phyloP scores from a whole-genome alignment of 2,329 filamentous ascomycete species.

The Microdochium trichocladiopsis region DNA sequence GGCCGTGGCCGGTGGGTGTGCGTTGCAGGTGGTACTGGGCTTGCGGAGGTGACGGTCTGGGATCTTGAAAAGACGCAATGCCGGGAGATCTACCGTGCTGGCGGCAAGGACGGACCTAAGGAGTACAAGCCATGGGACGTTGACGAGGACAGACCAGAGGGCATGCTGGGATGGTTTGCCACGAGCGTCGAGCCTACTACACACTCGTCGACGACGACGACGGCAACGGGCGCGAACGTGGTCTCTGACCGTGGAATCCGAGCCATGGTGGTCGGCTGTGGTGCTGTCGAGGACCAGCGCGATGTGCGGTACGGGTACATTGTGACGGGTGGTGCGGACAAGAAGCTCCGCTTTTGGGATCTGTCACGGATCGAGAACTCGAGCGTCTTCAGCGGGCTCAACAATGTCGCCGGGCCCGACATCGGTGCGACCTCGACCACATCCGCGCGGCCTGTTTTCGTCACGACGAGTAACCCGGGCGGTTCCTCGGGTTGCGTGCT shows the following conservation, averaged over 20 bases:
- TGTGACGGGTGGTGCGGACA: conserved; percentile 81
- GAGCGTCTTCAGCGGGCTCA: conserved; percentile 69
- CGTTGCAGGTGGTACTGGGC: conserved; percentile 78
- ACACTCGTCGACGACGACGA: conserved; percentile 29
- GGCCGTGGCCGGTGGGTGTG: conserved; percentile 80
- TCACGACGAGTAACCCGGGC: conserved; percentile 41
- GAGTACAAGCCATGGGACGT: conserved; percentile 81
- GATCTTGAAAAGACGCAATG: conserved; percentile 87
- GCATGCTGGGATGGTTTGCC: conserved; percentile 80
- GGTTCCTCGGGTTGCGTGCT: conserved; percentile 37
- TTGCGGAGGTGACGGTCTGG: conserved; percentile 91
- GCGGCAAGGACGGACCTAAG: conserved; percentile 53
- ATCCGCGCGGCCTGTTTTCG: conserved; percentile 67
- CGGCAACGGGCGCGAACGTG: conserved; percentile 18
- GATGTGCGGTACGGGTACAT: conserved; percentile 77
- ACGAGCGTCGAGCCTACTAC: conserved; percentile 60
- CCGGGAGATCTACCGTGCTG: conserved; percentile 77
- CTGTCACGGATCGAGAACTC: conserved; percentile 71
- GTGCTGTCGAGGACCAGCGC: conserved; percentile 60
- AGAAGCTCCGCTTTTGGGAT: conserved; percentile 93
- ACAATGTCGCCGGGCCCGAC: not conserved
- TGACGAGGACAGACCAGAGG: conserved; percentile 81
- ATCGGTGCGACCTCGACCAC: conserved; percentile 48
- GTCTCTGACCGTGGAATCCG: conserved; percentile 62
- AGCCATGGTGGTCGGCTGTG: conserved; percentile 66